Evolutionary conservation across 495 filamentous ascomycete species (phyloP).

Genomic region (Rusavskia elegans): DNA sequence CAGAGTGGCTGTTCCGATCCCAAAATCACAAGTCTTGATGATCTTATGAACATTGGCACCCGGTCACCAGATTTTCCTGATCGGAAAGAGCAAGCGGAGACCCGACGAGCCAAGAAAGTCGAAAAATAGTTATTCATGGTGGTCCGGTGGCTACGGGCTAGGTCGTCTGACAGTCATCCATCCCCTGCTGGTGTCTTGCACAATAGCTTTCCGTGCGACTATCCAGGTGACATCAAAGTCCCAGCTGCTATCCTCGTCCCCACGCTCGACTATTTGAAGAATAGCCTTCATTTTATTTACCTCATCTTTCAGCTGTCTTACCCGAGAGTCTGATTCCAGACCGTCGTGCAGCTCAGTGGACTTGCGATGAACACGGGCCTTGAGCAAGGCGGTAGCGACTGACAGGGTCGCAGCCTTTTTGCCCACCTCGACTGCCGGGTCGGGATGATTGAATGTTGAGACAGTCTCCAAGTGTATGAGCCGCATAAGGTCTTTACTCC

Average conservation of each 20-base stretch:
- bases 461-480: constrained; percentile 3
- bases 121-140: background rate
- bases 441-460: constrained; percentile 1
- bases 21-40: constrained; percentile 14
- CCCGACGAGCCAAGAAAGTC: background rate
- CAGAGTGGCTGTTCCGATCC: constrained; percentile 49
- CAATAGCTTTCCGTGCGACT: constrained; percentile 4
- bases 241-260: background rate
- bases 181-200: background rate
- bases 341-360: background rate
- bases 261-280: background rate
- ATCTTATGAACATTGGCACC: background rate
- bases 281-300: background rate
- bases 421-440: background rate
- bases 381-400: background rate
- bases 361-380: background rate
- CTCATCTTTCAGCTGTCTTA: background rate
- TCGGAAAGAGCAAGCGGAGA: background rate
- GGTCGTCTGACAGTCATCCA: constrained; percentile 4
- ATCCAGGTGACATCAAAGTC: background rate
- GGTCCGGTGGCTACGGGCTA: background rate
- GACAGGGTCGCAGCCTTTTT: background rate
- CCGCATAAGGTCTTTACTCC: constrained; percentile 2
- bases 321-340: background rate
- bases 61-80: background rate